These are phyloP conservation scores for Spergularia bocconei DNA, from an alignment of 148 eudicot genomes.

Conservation along the genomic window DNA sequence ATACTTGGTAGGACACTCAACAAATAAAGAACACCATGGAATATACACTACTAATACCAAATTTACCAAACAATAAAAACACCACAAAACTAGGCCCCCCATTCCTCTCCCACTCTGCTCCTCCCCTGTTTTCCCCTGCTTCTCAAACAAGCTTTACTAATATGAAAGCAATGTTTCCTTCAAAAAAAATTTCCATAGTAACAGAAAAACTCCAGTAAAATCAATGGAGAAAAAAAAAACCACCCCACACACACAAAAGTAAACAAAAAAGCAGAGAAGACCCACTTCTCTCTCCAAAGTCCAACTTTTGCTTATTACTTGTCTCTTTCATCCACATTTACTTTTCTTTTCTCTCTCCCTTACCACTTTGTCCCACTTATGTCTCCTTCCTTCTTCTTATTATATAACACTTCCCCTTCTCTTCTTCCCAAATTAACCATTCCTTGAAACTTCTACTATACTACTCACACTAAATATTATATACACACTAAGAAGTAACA, in stretches of 20 bases:
- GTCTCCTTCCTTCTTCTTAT: not conserved
- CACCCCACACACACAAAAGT: not conserved
- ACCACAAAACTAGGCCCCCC: not conserved
- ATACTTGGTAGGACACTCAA: no score
- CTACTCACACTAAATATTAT: no score
- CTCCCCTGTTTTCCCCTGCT: slow-evolving; percentile 19
- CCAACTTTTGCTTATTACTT: slow-evolving; percentile 22
- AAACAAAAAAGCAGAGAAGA: slow-evolving; percentile 22
- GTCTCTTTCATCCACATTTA: slow-evolving; percentile 30
- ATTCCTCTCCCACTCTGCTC: slow-evolving; percentile 17
- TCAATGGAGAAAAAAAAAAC: not conserved
- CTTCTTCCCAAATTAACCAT: not conserved
- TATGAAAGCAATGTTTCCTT: slow-evolving; percentile 15
- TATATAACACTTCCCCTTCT: not conserved
- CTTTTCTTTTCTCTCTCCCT: slow-evolving; percentile 24
- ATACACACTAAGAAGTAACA: no score
- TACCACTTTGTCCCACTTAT: slow-evolving; percentile 25
- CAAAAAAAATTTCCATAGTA: not conserved
- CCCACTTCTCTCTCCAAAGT: slow-evolving; percentile 1
- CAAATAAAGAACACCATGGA: not conserved
- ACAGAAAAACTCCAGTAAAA: slow-evolving; percentile 5
- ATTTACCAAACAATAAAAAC: not conserved
- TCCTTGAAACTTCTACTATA: not conserved
- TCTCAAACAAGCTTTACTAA: no score
- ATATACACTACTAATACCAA: slow-evolving; percentile 6